phyloP scores from a whole-genome alignment of 129 eudicot species.

The Logfia minima region DNA sequence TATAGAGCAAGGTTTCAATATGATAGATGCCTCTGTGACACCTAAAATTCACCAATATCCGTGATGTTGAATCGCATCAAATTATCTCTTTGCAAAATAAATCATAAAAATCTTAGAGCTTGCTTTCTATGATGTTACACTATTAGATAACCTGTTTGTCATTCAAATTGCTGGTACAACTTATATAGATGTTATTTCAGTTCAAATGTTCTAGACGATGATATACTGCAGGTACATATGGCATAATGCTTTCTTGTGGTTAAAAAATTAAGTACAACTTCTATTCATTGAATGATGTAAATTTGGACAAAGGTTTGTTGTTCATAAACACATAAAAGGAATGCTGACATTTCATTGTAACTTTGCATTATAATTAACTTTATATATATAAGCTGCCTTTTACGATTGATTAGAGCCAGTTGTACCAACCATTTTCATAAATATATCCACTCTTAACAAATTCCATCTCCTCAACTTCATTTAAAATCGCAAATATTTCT shows the following conservation, averaged over 20 bases:
- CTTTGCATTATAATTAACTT: background rate
- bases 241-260: background rate
- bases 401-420: conserved; percentile 5
- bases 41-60: conserved; percentile 33
- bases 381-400: background rate
- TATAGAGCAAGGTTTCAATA: background rate
- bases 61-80: background rate
- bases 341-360: background rate
- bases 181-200: background rate
- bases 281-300: background rate
- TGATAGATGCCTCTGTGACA: conserved; percentile 36
- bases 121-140: background rate
- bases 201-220: background rate
- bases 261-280: background rate
- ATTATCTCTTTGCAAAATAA: background rate
- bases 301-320: background rate
- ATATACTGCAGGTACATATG: background rate
- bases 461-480: conserved; percentile 2
- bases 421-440: background rate
- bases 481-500: conserved; percentile 2
- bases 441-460: conserved; percentile 11
- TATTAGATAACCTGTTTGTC: background rate
- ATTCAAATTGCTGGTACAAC: background rate
- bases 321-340: background rate
- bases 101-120: background rate